phyloP scores from a whole-genome alignment of 345 rosid species.

The Chamaenerion angustifolium region DNA sequence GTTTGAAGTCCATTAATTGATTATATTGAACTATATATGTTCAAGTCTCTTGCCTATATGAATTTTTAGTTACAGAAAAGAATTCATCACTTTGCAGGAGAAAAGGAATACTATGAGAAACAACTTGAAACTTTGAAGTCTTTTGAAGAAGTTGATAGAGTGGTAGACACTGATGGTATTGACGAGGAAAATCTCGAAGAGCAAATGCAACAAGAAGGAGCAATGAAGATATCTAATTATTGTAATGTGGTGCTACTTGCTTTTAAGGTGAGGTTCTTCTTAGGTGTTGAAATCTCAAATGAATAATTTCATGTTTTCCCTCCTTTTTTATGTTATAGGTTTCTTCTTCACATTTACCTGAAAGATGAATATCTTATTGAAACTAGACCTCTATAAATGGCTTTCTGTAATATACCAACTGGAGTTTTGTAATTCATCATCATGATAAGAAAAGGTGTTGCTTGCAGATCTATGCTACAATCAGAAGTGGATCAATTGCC shows the following conservation, averaged over 20 bases:
- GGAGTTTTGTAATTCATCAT: neutral
- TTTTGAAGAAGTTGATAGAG: constrained; percentile 60
- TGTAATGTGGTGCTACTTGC: constrained; percentile 60
- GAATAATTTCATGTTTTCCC: neutral
- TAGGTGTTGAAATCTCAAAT: neutral
- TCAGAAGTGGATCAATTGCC: constrained; percentile 84
- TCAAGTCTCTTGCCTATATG: no score
- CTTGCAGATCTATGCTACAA: constrained; percentile 60
- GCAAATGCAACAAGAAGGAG: constrained; percentile 43
- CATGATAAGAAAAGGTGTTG: no score
- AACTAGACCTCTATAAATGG: no score
- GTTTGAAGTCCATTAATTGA: no score
- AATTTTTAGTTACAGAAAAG: no score
- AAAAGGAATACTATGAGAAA: constrained; percentile 57
- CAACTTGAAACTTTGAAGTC: constrained; percentile 64
- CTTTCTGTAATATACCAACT: no score
- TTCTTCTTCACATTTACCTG: neutral
- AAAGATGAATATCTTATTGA: neutral
- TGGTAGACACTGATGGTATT: constrained; percentile 11
- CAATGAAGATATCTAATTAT: constrained; percentile 70
- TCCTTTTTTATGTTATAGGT: neutral
- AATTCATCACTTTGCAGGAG: constrained; percentile 21
- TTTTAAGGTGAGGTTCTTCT: constrained; percentile 36
- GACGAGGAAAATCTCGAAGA: constrained; percentile 20
- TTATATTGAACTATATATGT: no score